A percentile compares a stretch with the other conserved stretches of the same genome.
phyloP scores from a whole-genome alignment of 1,139 yeast species.

The Zygoascus hellenicus region DNA sequence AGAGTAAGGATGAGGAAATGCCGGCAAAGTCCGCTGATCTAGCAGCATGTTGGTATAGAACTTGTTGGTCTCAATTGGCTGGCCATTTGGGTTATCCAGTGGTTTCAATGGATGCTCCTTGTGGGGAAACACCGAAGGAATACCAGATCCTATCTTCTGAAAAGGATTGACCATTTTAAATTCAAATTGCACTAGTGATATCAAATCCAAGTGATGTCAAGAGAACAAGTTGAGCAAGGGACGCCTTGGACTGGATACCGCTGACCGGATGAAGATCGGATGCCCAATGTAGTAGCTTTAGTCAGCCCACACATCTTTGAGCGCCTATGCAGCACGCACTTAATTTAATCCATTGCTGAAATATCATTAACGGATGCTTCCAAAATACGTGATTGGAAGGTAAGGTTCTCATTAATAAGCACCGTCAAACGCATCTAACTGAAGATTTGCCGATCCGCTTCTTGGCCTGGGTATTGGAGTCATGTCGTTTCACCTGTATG shows the following conservation, averaged over 20 bases:
- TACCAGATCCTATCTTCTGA: not conserved
- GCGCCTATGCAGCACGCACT: too few species aligned
- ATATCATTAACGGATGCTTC: too few species aligned
- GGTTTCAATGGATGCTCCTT: constrained; percentile 46
- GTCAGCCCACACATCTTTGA: too few species aligned
- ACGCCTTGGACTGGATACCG: too few species aligned
- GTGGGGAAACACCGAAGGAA: constrained; percentile 38
- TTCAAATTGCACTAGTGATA: too few species aligned
- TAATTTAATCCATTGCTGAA: too few species aligned
- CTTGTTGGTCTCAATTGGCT: constrained; percentile 72
- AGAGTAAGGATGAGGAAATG: constrained; percentile 82
- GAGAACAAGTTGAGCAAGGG: too few species aligned
- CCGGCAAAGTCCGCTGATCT: constrained; percentile 54
- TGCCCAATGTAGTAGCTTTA: too few species aligned
- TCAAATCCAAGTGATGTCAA: too few species aligned
- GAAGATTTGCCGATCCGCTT: constrained; percentile 18
- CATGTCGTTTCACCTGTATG: constrained; percentile 16
- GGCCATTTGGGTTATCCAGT: constrained; percentile 25
- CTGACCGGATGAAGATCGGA: too few species aligned
- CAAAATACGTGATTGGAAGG: constrained; percentile 6
- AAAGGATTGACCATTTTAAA: constrained; percentile 8
- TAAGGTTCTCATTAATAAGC: not conserved
- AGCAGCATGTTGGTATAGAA: constrained; percentile 75
- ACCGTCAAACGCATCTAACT: not conserved
- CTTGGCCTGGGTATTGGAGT: constrained; percentile 18